These are phyloP conservation scores for Epicoccum nigrum DNA, from an alignment of 2,329 filamentous ascomycete genomes.

Conservation along the genomic window DNA sequence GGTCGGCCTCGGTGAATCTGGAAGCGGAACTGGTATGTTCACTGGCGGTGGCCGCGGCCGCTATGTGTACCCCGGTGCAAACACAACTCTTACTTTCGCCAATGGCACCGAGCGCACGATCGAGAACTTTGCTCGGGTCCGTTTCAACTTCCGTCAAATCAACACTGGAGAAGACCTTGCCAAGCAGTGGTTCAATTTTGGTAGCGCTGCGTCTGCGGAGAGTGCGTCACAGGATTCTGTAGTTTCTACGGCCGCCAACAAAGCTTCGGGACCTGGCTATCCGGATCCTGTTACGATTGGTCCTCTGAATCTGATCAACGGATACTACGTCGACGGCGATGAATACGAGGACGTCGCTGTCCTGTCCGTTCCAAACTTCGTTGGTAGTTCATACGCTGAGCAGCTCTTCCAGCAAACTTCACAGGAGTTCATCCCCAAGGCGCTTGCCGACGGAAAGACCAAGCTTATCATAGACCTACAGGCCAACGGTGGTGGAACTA, in stretches of 20 bases:
- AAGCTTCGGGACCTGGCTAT: slow-evolving; percentile 48
- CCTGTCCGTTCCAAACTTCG: slow-evolving; percentile 52
- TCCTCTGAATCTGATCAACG: slow-evolving; percentile 51
- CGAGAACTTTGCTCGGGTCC: slow-evolving; percentile 52
- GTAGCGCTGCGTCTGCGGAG: slow-evolving; percentile 12
- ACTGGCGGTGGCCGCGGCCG: slow-evolving; percentile 52
- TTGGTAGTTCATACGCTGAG: slow-evolving; percentile 27
- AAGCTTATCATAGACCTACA: slow-evolving; percentile 67
- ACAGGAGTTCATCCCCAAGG: slow-evolving; percentile 50
- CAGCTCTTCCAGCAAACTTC: slow-evolving; percentile 49
- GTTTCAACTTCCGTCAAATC: slow-evolving; percentile 49
- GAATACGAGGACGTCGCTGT: slow-evolving; percentile 55
- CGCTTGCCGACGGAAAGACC: slow-evolving; percentile 59
- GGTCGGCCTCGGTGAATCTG: slow-evolving; percentile 49
- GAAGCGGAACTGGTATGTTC: slow-evolving; percentile 52
- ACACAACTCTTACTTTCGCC: slow-evolving; percentile 53
- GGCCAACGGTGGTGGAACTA: slow-evolving; percentile 64
- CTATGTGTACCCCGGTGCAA: slow-evolving; percentile 51
- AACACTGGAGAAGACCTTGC: slow-evolving; percentile 51
- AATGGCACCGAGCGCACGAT: slow-evolving; percentile 51
- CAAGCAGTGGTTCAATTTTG: slow-evolving; percentile 44
- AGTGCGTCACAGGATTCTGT: slow-evolving; percentile 8
- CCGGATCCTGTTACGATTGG: slow-evolving; percentile 50
- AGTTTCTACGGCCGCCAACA: slow-evolving; percentile 16
- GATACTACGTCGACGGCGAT: slow-evolving; percentile 53